Evolutionary conservation across 2,329 filamentous ascomycete genomes (phyloP).

Genomic region (Apiospora phragmitis): DNA sequence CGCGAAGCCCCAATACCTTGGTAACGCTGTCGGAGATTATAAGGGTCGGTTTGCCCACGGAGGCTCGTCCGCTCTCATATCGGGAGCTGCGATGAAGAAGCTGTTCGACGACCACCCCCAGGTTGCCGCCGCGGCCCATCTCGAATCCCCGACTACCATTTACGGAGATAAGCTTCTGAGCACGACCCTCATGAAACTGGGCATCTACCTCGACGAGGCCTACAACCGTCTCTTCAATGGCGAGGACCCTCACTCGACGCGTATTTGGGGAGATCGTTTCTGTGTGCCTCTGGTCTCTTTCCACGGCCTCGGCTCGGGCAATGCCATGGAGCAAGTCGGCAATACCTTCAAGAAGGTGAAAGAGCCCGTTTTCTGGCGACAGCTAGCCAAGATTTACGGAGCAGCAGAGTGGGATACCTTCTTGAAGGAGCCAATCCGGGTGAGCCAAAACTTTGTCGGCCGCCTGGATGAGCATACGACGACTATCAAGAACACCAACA

Average conservation of each 20-base stretch:
- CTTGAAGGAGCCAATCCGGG: slow-evolving; percentile 35
- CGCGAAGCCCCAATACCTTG: slow-evolving; percentile 49
- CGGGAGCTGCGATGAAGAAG: slow-evolving; percentile 47
- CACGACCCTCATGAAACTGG: slow-evolving; percentile 52
- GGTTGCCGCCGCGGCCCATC: slow-evolving; percentile 44
- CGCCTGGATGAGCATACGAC: slow-evolving; percentile 44
- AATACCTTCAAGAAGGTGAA: slow-evolving; percentile 38
- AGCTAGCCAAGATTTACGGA: slow-evolving; percentile 51
- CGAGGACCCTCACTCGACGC: slow-evolving; percentile 49
- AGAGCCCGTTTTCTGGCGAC: slow-evolving; percentile 48
- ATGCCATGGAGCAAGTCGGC: slow-evolving; percentile 47
- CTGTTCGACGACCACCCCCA: slow-evolving; percentile 44
- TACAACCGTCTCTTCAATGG: slow-evolving; percentile 58
- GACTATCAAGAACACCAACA: slow-evolving; percentile 37
- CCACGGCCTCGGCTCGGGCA: slow-evolving; percentile 47
- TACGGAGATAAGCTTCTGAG: slow-evolving; percentile 57
- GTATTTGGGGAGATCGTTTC: slow-evolving; percentile 49
- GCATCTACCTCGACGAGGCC: slow-evolving; percentile 55
- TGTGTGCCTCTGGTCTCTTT: slow-evolving; percentile 57
- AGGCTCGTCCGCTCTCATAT: slow-evolving; percentile 55
- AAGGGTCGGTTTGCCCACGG: slow-evolving; percentile 57
- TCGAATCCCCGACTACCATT: slow-evolving; percentile 49
- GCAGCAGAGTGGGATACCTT: slow-evolving; percentile 40
- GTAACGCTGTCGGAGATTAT: slow-evolving; percentile 59
- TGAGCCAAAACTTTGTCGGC: slow-evolving; percentile 52